Base-by-base conservation (phyloP, 1,284 basidiomycete genomes). In the Stygiomarasmius scandens region DNA sequence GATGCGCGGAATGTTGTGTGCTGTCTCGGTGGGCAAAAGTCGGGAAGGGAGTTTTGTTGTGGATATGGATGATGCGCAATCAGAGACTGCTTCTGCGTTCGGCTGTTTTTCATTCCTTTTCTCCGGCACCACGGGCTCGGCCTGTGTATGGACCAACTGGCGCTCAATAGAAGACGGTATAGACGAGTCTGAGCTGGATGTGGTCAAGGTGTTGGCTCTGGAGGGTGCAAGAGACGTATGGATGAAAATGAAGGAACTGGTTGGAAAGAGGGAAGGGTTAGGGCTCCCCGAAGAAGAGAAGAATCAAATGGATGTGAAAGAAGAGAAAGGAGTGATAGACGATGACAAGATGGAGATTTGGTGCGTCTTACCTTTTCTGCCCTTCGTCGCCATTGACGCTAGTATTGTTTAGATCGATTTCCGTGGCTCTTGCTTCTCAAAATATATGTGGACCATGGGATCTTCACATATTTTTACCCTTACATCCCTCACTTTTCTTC, bases 61-160 rank as follows among this genome's bases (percentile, higher is more conserved):
- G 1, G 85, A 88, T 66, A 85, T 86, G 0, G 72, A 73, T 11
- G 79, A 81, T 25, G 71, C 72, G 2, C 84, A 87, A 58, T 68
- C 72, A 3, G 50, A 59, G 0, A 54, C 59, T 0, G 64, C 80
- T 0, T 68, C 70, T n/a, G 78, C 74, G 1, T 69, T 74, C 34
- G 88, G 84, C 0, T 83, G 81, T 62, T 90, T 92, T 64, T 88
- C 86, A 1, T 91, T 90, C 67, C 66, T 89, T 53, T 86, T 89
- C 68, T 75, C 80, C 2, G 56, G 62, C 4, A 52, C 55, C 2
- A 58, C 57, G 10, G 62, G 64, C 14, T 60, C 66, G 12, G 66
- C 70, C 11, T 77, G 81, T 49, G 78, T 86, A 2, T 87, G 84
- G 84, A 78, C 81, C 12, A 81, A 79, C 63, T 87, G 84, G 79